These are phyloP conservation scores for Naganishia sp. DNA, from an alignment of 1,284 basidiomycete genomes.

Conservation along the genomic window DNA sequence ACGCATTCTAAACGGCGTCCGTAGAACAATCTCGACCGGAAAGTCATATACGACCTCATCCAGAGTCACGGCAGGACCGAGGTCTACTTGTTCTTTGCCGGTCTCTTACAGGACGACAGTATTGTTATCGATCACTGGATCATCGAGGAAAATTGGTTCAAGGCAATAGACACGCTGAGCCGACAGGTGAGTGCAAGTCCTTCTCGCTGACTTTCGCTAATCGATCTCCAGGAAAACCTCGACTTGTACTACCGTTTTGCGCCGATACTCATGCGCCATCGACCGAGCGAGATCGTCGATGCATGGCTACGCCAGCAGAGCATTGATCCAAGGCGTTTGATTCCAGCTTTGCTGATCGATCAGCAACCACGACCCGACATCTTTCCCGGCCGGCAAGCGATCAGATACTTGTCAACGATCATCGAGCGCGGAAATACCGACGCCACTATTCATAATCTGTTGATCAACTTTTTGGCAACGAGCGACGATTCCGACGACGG, in stretches of 20 bases:
- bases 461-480: constrained; percentile 81
- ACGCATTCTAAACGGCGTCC: constrained; percentile 8
- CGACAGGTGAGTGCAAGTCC: constrained; percentile 65
- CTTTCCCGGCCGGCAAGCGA: constrained; percentile 66
- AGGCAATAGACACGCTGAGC: constrained; percentile 83
- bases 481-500: constrained; percentile 65
- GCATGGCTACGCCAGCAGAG: constrained; percentile 81
- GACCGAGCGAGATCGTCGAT: constrained; percentile 85
- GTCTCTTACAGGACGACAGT: constrained; percentile 74
- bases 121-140: constrained; percentile 92
- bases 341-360: constrained; percentile 80
- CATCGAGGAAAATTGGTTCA: constrained; percentile 84
- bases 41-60: constrained; percentile 87
- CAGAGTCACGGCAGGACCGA: constrained; percentile 89
- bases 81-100: constrained; percentile 88
- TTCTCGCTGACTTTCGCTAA: neutral
- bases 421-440: constrained; percentile 76
- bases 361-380: constrained; percentile 61
- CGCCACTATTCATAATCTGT: constrained; percentile 87
- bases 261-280: constrained; percentile 79
- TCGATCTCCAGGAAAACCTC: constrained; percentile 63
- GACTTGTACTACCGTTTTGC: constrained; percentile 94
- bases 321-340: constrained; percentile 78
- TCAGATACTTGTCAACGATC: constrained; percentile 82
- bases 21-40: constrained; percentile 77